A percentile compares a stretch with the other conserved stretches of the same genome.
Conservation (phyloP, 305 asterid species). For the Fraxinus platypoda region DNA sequence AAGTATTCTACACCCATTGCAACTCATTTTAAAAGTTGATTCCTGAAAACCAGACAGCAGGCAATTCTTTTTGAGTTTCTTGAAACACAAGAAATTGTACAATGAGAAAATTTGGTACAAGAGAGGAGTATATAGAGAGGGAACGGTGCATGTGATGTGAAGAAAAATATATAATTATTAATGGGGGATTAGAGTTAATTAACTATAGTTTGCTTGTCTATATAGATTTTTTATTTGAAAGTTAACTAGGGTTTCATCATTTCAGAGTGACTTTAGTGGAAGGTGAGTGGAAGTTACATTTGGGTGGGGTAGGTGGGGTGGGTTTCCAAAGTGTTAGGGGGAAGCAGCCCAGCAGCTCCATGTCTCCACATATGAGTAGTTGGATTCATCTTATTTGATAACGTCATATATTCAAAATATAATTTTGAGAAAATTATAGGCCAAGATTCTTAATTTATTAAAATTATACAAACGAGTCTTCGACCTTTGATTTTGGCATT, state of each 20-base stretch:
- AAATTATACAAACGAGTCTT: constrained; percentile 9
- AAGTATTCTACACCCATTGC: constrained; percentile 11
- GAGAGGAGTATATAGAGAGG: constrained; percentile 17
- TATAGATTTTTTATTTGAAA: background rate
- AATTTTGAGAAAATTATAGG: background rate
- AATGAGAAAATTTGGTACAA: background rate
- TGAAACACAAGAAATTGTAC: background rate
- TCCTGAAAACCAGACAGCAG: background rate
- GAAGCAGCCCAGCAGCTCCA: constrained; percentile 31
- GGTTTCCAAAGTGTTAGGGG: constrained; percentile 37
- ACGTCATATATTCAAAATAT: background rate
- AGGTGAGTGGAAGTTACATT: background rate
- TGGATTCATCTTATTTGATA: background rate
- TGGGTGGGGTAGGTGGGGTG: constrained; percentile 4
- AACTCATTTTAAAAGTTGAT: background rate
- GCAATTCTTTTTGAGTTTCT: background rate
- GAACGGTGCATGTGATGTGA: constrained; percentile 17
- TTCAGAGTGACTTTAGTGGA: background rate
- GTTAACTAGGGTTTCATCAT: background rate
- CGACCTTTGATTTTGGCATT: background rate
- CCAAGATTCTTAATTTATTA: background rate
- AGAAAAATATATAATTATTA: constrained; percentile 12
- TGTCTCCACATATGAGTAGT: constrained; percentile 30
- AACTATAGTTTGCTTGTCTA: background rate
- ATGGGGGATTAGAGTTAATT: background rate